A percentile compares a stretch with the other conserved stretches of the same genome.
phyloP scores from a whole-genome alignment of 2,329 filamentous ascomycete species.

The Aspergillus tamarii region DNA sequence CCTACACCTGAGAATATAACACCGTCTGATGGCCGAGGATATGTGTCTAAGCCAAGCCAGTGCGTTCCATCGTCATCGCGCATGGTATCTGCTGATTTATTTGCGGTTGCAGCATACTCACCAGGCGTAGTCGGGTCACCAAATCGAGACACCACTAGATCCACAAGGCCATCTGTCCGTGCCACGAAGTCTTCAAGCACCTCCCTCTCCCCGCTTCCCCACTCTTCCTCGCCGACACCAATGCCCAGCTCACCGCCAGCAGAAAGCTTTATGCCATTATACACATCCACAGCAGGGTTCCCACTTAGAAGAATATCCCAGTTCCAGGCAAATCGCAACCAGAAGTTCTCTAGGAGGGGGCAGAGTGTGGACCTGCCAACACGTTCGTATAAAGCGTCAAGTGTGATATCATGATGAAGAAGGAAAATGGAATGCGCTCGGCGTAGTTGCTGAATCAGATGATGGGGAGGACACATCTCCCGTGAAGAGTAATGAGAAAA shows the following conservation, averaged over 20 bases:
- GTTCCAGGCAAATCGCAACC: conserved; percentile 66
- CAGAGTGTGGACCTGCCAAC: conserved; percentile 71
- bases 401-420: conserved; percentile 79
- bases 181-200: conserved; percentile 86
- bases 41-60: conserved; percentile 76
- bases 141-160: conserved; percentile 85
- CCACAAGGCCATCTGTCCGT: conserved; percentile 80
- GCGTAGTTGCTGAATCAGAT: conserved; percentile 78
- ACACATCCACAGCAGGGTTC: conserved; percentile 79
- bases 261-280: conserved; percentile 83
- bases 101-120: conserved; percentile 21
- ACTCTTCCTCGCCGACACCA: conserved; percentile 93
- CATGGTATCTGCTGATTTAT: conserved; percentile 19
- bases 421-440: conserved; percentile 84
- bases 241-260: conserved; percentile 89
- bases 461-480: conserved; percentile 79
- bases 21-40: conserved; percentile 74
- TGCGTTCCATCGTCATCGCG: conserved; percentile 37
- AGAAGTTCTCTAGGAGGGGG: conserved; percentile 74
- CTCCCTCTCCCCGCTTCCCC: conserved; percentile 89
- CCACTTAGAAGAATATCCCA: conserved; percentile 93
- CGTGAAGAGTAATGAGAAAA: conserved; percentile 81
- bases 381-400: conserved; percentile 70
- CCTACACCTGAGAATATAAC: conserved; percentile 84
- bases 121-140: conserved; percentile 57